phyloP scores from a whole-genome alignment of 129 eudicot species.

The sunflower (Helianthus annuus) region HanXRQr2.0-SUNRISE NC_035437.2:64781362-64781861 shows the following conservation, averaged over 20 bases:
- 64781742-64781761: constrained; percentile 25
- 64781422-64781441: constrained; percentile 67
- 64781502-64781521: constrained; percentile 58
- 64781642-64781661: constrained; percentile 57
- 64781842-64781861: constrained; percentile 8
- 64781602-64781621: too few species aligned
- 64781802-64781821: constrained; percentile 47
- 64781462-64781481: constrained; percentile 57
- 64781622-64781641: constrained; percentile 47
- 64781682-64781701: constrained; percentile 64
- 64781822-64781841: constrained; percentile 16
- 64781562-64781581: too few species aligned
- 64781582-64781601: too few species aligned
- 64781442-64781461: constrained; percentile 54
- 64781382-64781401: constrained; percentile 67
- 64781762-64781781: constrained; percentile 26
- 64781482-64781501: constrained; percentile 53
- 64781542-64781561: too few species aligned
- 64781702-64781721: constrained; percentile 65
- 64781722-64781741: constrained; percentile 53
- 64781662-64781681: constrained; percentile 56
- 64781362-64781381: constrained; percentile 57
- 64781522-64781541: constrained; percentile 35
- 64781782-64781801: constrained; percentile 40
- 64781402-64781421: constrained; percentile 77